Evolutionary conservation across 495 filamentous ascomycete genomes (phyloP).

Genomic region (Xanthoparmelia taractica): DNA sequence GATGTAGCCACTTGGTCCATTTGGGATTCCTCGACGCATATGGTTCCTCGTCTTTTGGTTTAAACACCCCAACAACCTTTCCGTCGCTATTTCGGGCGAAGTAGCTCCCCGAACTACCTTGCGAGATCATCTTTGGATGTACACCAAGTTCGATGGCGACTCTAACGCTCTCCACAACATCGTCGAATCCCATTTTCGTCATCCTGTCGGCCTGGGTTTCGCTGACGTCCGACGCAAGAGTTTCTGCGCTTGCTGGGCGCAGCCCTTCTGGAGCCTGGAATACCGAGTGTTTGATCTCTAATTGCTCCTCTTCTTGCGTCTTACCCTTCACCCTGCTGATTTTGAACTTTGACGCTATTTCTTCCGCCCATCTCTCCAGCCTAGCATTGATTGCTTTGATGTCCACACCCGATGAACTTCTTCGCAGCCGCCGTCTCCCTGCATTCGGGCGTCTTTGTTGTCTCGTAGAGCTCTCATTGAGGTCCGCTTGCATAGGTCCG

Average conservation of each 20-base stretch:
- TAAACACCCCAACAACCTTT: slow-evolving; percentile 95
- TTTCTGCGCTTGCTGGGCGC: slow-evolving; percentile 66
- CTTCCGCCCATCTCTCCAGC: slow-evolving; percentile 92
- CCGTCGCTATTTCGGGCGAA: slow-evolving; percentile 88
- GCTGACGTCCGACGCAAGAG: slow-evolving; percentile 50
- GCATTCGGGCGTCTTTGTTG: slow-evolving; percentile 42
- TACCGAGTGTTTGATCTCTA: slow-evolving; percentile 96
- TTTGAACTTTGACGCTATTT: slow-evolving; percentile 97
- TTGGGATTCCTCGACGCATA: slow-evolving; percentile 89
- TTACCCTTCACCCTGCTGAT: slow-evolving; percentile 69
- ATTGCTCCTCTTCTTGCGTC: slow-evolving; percentile 68
- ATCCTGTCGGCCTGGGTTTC: slow-evolving; percentile 49
- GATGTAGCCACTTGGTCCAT: slow-evolving; percentile 93
- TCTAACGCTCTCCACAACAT: slow-evolving; percentile 81
- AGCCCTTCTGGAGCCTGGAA: slow-evolving; percentile 87
- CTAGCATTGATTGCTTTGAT: slow-evolving; percentile 98
- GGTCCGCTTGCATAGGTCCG: slow-evolving; percentile 43
- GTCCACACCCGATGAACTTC: slow-evolving; percentile 86
- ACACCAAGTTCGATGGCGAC: slow-evolving; percentile 83
- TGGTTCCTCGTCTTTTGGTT: slow-evolving; percentile 98
- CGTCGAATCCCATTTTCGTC: slow-evolving; percentile 76
- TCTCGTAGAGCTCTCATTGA: slow-evolving; percentile 34
- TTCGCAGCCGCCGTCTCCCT: slow-evolving; percentile 48
- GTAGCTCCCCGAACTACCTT: slow-evolving; percentile 95
- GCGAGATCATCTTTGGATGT: slow-evolving; percentile 91